phyloP scores from a whole-genome alignment of 176 grass and related monocot species.

The Lolium perenne region DNA sequence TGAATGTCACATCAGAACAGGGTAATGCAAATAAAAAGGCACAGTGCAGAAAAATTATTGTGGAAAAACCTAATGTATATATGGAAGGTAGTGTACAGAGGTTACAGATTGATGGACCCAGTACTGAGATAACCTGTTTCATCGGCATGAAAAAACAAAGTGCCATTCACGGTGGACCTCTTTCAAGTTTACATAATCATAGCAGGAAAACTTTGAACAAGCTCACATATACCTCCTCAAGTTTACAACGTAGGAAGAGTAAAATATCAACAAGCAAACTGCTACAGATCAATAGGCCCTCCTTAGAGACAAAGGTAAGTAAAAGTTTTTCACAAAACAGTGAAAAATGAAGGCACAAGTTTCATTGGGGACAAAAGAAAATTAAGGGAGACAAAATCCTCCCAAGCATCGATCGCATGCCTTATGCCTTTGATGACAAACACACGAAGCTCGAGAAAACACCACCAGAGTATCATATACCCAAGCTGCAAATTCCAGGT shows the following conservation, averaged over 20 bases:
- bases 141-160: too few species aligned
- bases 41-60: not conserved
- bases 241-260: slow-evolving; percentile 24
- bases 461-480: not conserved
- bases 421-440: not conserved
- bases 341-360: slow-evolving; percentile 13
- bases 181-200: too few species aligned
- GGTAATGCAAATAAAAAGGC: not conserved
- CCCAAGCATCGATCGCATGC: not conserved
- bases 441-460: slow-evolving; percentile 28
- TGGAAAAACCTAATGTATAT: not conserved
- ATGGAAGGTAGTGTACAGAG: not conserved
- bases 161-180: too few species aligned
- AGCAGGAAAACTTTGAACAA: slow-evolving; percentile 31
- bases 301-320: slow-evolving; percentile 12
- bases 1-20: not conserved
- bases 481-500: not conserved
- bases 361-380: not conserved
- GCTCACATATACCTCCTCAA: slow-evolving; percentile 27
- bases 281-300: too few species aligned
- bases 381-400: slow-evolving; percentile 22
- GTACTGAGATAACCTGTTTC: too few species aligned
- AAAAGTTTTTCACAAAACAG: slow-evolving; percentile 29
- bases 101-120: not conserved
- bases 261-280: too few species aligned